These are phyloP conservation scores for Pseudogymnoascus sp. DNA, from an alignment of 2,329 filamentous ascomycete genomes.

Conservation along the genomic window DNA sequence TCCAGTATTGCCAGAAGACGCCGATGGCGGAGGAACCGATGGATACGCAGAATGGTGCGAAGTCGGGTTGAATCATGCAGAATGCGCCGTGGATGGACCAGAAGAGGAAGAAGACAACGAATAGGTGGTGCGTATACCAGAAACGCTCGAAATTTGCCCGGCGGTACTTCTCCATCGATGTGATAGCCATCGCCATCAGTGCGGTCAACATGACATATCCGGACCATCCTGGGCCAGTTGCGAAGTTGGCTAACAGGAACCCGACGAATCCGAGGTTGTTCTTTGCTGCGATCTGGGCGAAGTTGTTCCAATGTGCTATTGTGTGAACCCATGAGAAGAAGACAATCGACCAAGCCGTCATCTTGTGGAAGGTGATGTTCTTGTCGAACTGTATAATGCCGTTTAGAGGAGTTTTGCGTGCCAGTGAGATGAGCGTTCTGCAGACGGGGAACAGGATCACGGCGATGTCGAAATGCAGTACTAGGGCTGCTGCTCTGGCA, in stretches of 20 bases:
- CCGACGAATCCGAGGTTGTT: slow-evolving; percentile 73
- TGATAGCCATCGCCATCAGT: slow-evolving; percentile 71
- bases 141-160: slow-evolving; percentile 82
- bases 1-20: slow-evolving; percentile 87
- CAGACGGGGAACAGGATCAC: slow-evolving; percentile 77
- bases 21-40: slow-evolving; percentile 60
- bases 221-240: slow-evolving; percentile 76
- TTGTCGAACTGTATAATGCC: slow-evolving; percentile 85
- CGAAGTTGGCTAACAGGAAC: slow-evolving; percentile 69
- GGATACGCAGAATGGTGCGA: slow-evolving; percentile 69
- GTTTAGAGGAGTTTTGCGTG: slow-evolving; percentile 73
- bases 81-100: slow-evolving; percentile 86
- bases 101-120: slow-evolving; percentile 82
- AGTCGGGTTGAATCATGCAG: slow-evolving; percentile 84
- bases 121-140: slow-evolving; percentile 87
- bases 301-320: slow-evolving; percentile 82
- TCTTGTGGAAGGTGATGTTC: slow-evolving; percentile 84
- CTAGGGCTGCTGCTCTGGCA: slow-evolving; percentile 67
- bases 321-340: slow-evolving; percentile 86
- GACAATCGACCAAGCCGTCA: slow-evolving; percentile 78
- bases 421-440: slow-evolving; percentile 74
- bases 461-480: slow-evolving; percentile 75
- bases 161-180: slow-evolving; percentile 69
- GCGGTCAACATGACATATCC: slow-evolving; percentile 78
- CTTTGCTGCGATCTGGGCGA: slow-evolving; percentile 67